phyloP scores from a whole-genome alignment of 129 eudicot genomes.

The Oenanthe sinensis region DNA sequence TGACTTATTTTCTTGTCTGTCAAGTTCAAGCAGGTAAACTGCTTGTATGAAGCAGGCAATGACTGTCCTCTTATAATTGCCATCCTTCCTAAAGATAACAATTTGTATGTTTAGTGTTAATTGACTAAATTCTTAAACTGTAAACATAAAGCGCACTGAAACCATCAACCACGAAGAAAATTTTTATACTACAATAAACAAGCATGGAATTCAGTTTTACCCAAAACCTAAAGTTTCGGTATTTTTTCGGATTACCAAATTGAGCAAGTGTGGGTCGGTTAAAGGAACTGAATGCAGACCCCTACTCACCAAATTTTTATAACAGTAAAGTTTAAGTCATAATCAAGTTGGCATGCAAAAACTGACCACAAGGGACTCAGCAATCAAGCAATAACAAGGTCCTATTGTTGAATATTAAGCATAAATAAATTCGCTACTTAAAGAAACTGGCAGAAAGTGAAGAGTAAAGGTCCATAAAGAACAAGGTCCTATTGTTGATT shows the following conservation, averaged over 20 bases:
- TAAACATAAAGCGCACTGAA: neutral
- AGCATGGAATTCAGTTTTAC: neutral
- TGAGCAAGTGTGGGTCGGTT: no score
- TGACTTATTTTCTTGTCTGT: slow-evolving; percentile 79
- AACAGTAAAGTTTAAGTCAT: neutral
- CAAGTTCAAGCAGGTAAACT: slow-evolving; percentile 87
- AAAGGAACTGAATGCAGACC: no score
- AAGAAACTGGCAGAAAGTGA: neutral
- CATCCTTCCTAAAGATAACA: slow-evolving; percentile 55
- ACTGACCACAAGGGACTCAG: neutral
- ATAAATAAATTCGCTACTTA: neutral
- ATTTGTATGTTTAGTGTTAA: neutral
- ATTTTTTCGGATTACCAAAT: no score
- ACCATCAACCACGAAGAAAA: neutral
- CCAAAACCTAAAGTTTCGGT: neutral
- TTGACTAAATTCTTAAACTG: neutral
- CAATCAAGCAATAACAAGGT: neutral
- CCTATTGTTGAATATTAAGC: neutral
- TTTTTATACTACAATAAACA: neutral
- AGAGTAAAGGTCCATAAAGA: no score
- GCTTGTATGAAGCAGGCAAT: slow-evolving; percentile 95
- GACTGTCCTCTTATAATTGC: slow-evolving; percentile 81
- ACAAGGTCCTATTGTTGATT: no score
- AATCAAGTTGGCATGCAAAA: neutral
- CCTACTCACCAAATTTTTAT: no score